Conservation (phyloP, 2,329 filamentous ascomycete species). For the Clathrospora elynae region DNA sequence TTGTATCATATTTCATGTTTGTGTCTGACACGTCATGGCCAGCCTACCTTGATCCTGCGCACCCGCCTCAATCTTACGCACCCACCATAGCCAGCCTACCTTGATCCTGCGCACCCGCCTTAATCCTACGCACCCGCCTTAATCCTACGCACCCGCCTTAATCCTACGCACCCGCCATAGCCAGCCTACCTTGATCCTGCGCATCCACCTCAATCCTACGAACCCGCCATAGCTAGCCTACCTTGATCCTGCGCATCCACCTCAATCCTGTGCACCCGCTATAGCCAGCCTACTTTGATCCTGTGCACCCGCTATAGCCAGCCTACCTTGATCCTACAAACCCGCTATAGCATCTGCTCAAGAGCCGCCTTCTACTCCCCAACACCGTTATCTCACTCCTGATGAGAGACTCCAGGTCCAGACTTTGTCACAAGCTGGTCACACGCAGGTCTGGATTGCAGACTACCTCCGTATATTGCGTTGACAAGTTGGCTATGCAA, state of each 20-base stretch:
- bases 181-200: too few species aligned
- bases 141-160: too few species aligned
- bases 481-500: constrained; percentile 6
- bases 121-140: too few species aligned
- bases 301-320: too few species aligned
- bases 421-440: constrained; percentile 1
- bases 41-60: not conserved
- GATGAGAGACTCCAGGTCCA: constrained; percentile 3
- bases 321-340: not conserved
- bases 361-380: not conserved
- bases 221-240: not conserved
- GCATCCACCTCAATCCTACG: not conserved
- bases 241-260: too few species aligned
- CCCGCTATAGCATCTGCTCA: not conserved
- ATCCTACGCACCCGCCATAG: not conserved
- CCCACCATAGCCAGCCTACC: too few species aligned
- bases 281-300: too few species aligned
- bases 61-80: too few species aligned
- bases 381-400: not conserved
- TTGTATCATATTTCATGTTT: not conserved
- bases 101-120: not conserved
- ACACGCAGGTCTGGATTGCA: constrained; percentile 2
- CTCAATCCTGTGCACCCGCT: not conserved
- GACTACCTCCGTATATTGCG: not conserved
- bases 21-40: not conserved